Percentiles rank a stretch among this genome's conserved stretches.
phyloP scores from a whole-genome alignment of 352 stramenopile genomes.

The Albugo laibachii region DNA sequence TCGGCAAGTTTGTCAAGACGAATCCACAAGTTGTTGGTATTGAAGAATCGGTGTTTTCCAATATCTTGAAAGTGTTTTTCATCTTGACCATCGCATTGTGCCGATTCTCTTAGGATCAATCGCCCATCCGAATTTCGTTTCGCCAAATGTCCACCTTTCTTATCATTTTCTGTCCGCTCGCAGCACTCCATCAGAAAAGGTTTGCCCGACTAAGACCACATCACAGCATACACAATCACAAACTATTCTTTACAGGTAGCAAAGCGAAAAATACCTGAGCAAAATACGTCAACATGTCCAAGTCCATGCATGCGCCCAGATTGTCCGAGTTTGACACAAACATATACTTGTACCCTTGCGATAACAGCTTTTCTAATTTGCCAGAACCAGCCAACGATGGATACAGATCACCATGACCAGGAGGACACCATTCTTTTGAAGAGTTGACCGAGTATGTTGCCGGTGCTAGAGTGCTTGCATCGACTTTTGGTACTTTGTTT shows the following conservation, averaged over 20 bases:
- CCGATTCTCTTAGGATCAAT: constrained; percentile 87
- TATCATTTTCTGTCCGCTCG: constrained; percentile 96
- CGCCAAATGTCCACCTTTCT: constrained; percentile 96
- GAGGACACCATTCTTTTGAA: constrained; percentile 75
- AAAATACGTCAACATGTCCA: constrained; percentile 79
- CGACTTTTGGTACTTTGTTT: constrained; percentile 95
- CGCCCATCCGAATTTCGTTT: constrained; percentile 80
- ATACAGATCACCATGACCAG: constrained; percentile 73
- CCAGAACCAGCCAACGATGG: constrained; percentile 63
- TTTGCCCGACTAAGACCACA: constrained; percentile 55
- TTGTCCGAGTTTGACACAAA: constrained; percentile 84
- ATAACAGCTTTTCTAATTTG: constrained; percentile 71
- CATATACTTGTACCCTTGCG: constrained; percentile 79
- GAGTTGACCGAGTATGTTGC: constrained; percentile 33
- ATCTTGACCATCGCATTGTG: constrained; percentile 74
- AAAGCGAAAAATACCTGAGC: constrained; percentile 16
- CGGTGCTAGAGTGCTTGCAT: constrained; percentile 67
- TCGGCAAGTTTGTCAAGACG: constrained; percentile 72
- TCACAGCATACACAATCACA: constrained; percentile 18
- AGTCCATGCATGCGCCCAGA: constrained; percentile 56
- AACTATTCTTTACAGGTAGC: neutral
- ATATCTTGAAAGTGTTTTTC: constrained; percentile 77
- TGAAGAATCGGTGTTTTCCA: constrained; percentile 76
- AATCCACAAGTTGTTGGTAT: constrained; percentile 83
- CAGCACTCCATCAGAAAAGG: constrained; percentile 90